Percentiles rank a stretch among this genome's conserved stretches.
These are phyloP conservation scores for Xylaria sp. DNA, from an alignment of 2,329 filamentous ascomycete genomes.

Conservation along the genomic window DNA sequence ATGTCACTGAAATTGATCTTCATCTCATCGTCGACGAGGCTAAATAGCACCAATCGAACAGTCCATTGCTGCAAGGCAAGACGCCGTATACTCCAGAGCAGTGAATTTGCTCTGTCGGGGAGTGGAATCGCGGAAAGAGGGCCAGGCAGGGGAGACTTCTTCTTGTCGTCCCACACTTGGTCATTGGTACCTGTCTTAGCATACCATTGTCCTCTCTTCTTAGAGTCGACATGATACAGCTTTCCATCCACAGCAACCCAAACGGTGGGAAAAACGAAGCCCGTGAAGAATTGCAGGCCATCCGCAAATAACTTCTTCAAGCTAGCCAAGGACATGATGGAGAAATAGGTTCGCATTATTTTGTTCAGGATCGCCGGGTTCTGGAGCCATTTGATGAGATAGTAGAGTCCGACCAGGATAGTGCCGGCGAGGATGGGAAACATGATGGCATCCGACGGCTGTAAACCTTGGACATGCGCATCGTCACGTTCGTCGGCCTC, in stretches of 20 bases:
- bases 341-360: constrained; percentile 79
- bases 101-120: constrained; percentile 22
- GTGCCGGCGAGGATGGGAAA: constrained; percentile 74
- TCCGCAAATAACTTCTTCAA: constrained; percentile 72
- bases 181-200: constrained; percentile 27
- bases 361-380: constrained; percentile 78
- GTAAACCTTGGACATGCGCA: constrained; percentile 55
- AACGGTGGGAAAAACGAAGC: constrained; percentile 66
- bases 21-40: constrained; percentile 43
- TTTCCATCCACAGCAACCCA: constrained; percentile 48
- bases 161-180: constrained; percentile 27
- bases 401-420: constrained; percentile 72
- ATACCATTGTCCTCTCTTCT: constrained; percentile 36
- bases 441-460: constrained; percentile 74
- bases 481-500: constrained; percentile 52
- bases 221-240: constrained; percentile 44
- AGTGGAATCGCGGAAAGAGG: constrained; percentile 32
- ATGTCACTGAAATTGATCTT: constrained; percentile 53
- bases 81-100: constrained; percentile 48
- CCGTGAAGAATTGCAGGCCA: constrained; percentile 55
- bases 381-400: constrained; percentile 81
- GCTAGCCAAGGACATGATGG: constrained; percentile 70
- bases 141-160: constrained; percentile 38
- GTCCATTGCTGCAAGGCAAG: constrained; percentile 49
- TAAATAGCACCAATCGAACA: constrained; percentile 46